phyloP scores from a whole-genome alignment of 305 asterid species.

The Rubia balearica region DNA sequence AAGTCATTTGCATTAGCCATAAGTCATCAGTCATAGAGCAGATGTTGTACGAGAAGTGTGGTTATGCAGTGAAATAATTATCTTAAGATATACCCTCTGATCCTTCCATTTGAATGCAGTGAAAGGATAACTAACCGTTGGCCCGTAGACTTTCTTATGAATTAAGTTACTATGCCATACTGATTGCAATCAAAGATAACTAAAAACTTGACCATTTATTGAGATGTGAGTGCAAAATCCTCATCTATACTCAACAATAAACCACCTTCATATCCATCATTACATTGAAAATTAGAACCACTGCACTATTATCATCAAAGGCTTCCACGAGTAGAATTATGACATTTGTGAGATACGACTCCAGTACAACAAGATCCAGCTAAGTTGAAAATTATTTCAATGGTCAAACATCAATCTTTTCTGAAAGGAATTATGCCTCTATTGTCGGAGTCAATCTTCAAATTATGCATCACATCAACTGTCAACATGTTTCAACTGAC shows the following conservation, averaged over 20 bases:
- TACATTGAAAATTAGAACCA: neutral
- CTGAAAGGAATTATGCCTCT: neutral
- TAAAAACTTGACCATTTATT: neutral
- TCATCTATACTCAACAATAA: neutral
- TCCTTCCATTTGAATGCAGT: neutral
- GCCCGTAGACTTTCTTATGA: neutral
- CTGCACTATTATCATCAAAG: neutral
- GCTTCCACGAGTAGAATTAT: neutral
- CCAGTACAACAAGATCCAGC: neutral
- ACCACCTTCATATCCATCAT: neutral
- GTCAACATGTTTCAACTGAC: no score
- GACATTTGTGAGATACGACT: neutral
- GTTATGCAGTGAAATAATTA: neutral
- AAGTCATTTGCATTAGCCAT: neutral
- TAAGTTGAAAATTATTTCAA: neutral
- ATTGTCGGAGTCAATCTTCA: neutral
- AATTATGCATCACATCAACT: neutral
- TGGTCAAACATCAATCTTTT: constrained; percentile 1
- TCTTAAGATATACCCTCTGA: neutral
- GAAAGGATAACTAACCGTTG: neutral
- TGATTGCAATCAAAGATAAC: neutral
- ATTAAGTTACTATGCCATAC: neutral
- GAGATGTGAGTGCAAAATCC: neutral
- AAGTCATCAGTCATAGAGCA: neutral
- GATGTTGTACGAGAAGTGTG: neutral